Conservation (phyloP, 305 asterid species). For the Fraxinus angustifolia region DNA sequence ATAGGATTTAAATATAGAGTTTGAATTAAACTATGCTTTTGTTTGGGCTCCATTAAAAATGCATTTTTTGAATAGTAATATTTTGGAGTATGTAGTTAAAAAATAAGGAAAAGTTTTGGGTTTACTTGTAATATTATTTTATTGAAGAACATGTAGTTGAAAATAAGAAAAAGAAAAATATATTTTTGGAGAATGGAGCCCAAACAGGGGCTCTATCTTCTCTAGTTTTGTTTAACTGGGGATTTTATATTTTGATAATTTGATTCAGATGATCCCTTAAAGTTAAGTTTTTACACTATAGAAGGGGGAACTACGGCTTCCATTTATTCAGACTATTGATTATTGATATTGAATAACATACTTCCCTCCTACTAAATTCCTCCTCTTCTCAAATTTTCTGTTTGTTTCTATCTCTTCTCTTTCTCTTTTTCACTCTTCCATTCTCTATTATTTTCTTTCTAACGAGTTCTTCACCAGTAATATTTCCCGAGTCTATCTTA, state of each 20-base stretch:
- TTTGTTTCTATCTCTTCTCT: neutral
- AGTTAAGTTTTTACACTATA: neutral
- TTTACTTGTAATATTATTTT: too few species aligned
- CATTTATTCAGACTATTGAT: neutral
- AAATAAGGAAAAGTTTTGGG: too few species aligned
- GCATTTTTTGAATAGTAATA: too few species aligned
- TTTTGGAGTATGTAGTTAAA: too few species aligned
- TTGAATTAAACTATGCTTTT: neutral
- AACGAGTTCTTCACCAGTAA: neutral
- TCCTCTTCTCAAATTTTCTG: neutral
- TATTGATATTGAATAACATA: neutral
- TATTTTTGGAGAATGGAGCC: too few species aligned
- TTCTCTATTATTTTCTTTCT: neutral
- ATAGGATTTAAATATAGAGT: neutral
- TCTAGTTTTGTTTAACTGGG: neutral
- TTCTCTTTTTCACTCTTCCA: neutral
- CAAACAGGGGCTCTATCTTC: neutral
- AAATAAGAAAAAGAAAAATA: too few species aligned
- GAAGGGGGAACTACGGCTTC: neutral
- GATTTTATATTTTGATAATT: neutral
- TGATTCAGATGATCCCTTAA: neutral
- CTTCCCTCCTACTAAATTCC: neutral
- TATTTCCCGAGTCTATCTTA: neutral
- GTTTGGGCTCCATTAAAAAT: too few species aligned
- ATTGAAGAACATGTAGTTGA: too few species aligned